A percentile compares a stretch with the other conserved stretches of the same genome.
Conservation (phyloP, 345 rosid species). For the Gossypium sturtianum region DNA sequence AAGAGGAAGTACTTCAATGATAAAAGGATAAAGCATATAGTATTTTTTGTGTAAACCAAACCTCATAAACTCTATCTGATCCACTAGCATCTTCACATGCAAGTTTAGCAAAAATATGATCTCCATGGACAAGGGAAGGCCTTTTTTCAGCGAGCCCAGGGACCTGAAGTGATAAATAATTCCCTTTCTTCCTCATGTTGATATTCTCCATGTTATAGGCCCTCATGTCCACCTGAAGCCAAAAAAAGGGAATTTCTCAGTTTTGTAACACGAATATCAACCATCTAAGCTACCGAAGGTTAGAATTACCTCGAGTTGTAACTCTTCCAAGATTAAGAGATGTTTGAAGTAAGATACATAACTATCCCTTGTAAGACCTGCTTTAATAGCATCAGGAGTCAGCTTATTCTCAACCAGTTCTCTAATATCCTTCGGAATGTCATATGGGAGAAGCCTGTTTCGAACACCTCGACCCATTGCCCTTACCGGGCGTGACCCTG, state of each 20-base stretch:
- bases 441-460: constrained; percentile 60
- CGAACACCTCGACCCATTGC: background rate
- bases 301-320: constrained; percentile 68
- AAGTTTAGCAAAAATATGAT: constrained; percentile 46
- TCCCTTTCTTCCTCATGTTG: constrained; percentile 49
- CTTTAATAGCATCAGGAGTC: constrained; percentile 37
- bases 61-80: constrained; percentile 38
- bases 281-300: background rate
- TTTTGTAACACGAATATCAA: background rate
- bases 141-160: constrained; percentile 93
- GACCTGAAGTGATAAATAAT: constrained; percentile 53
- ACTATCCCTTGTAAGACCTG: constrained; percentile 39
- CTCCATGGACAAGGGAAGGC: constrained; percentile 87
- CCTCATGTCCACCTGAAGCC: constrained; percentile 71
- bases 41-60: constrained; percentile 16
- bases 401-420: constrained; percentile 54
- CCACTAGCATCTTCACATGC: constrained; percentile 30
- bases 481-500: constrained; percentile 46
- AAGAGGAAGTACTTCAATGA: background rate
- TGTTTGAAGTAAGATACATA: constrained; percentile 57
- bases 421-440: constrained; percentile 59
- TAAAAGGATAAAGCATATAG: background rate
- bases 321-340: constrained; percentile 72
- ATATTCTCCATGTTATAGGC: constrained; percentile 66
- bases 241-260: constrained; percentile 8